These are phyloP conservation scores for Sporisorium exsertum DNA, from an alignment of 1,284 basidiomycete genomes.

Conservation along the genomic window DNA sequence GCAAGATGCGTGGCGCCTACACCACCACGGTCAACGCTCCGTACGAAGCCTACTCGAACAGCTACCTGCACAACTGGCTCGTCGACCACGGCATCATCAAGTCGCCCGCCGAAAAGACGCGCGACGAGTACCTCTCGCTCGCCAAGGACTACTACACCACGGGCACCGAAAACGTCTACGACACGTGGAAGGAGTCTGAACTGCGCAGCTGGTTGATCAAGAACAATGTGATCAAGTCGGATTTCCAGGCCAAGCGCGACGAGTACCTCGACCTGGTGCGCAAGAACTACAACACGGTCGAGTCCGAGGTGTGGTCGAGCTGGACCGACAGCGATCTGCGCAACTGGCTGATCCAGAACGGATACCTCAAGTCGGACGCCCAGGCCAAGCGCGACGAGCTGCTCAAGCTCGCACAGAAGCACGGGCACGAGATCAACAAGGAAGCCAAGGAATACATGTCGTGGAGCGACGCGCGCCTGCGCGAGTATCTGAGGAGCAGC, in stretches of 20 bases:
- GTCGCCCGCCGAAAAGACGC: slow-evolving; percentile 56
- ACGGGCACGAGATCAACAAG: slow-evolving; percentile 47
- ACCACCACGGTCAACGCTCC: slow-evolving; percentile 58
- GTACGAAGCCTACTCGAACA: slow-evolving; percentile 63
- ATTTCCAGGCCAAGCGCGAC: slow-evolving; percentile 58
- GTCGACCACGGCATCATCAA: slow-evolving; percentile 63
- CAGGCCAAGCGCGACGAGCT: slow-evolving; percentile 64
- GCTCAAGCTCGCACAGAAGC: slow-evolving; percentile 57
- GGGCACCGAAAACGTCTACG: slow-evolving; percentile 58
- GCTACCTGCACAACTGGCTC: slow-evolving; percentile 68
- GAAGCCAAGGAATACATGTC: slow-evolving; percentile 59
- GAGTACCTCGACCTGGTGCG: slow-evolving; percentile 52
- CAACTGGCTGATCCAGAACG: slow-evolving; percentile 60
- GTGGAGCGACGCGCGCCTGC: slow-evolving; percentile 64
- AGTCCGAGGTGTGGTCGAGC: slow-evolving; percentile 52
- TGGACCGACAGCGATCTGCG: slow-evolving; percentile 66
- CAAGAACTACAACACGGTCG: slow-evolving; percentile 56
- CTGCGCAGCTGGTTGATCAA: slow-evolving; percentile 61
- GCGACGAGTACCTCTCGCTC: slow-evolving; percentile 59
- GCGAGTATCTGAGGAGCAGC: slow-evolving; percentile 56
- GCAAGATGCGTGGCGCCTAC: slow-evolving; percentile 56
- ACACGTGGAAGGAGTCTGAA: slow-evolving; percentile 63
- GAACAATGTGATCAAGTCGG: slow-evolving; percentile 60
- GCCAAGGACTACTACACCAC: slow-evolving; percentile 65
- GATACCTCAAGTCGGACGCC: slow-evolving; percentile 54